A percentile compares a stretch with the other conserved stretches of the same genome.
Evolutionary conservation across 306 rosid species (phyloP).

Genomic region (Cicer bijugum): DNA sequence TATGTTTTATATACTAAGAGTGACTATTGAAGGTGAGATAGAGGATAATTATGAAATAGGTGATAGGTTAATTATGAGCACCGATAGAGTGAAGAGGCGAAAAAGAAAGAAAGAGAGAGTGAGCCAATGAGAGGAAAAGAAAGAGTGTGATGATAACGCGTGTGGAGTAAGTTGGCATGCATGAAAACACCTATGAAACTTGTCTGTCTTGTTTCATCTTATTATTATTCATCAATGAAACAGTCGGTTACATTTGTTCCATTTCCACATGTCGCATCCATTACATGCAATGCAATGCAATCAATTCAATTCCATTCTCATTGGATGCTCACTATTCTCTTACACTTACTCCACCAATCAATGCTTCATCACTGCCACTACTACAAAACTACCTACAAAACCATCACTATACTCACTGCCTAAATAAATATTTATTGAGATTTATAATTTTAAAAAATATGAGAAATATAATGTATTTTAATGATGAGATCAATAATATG

Average conservation of each 20-base stretch:
- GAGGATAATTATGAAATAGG: no score
- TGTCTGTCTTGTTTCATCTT: constrained; percentile 34
- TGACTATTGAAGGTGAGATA: no score
- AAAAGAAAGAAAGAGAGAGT: background rate
- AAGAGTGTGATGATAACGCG: constrained; percentile 44
- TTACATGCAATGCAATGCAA: constrained; percentile 54
- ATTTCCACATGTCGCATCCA: constrained; percentile 44
- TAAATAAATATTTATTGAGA: no score
- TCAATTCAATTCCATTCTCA: background rate
- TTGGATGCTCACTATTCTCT: constrained; percentile 15
- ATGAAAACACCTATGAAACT: constrained; percentile 68
- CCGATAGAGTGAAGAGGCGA: background rate
- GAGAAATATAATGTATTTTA: no score
- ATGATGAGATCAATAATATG: no score
- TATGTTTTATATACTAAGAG: background rate
- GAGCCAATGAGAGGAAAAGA: constrained; percentile 47
- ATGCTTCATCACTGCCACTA: no score
- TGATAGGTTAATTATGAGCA: background rate
- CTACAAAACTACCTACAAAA: no score
- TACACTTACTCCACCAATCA: background rate
- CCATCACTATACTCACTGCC: no score
- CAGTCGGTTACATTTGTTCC: constrained; percentile 63
- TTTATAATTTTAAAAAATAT: no score
- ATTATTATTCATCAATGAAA: no score
- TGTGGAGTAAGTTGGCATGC: constrained; percentile 69